phyloP scores from a whole-genome alignment of 73 alveolate genomes.

The Paramecium biaurelia region DNA sequence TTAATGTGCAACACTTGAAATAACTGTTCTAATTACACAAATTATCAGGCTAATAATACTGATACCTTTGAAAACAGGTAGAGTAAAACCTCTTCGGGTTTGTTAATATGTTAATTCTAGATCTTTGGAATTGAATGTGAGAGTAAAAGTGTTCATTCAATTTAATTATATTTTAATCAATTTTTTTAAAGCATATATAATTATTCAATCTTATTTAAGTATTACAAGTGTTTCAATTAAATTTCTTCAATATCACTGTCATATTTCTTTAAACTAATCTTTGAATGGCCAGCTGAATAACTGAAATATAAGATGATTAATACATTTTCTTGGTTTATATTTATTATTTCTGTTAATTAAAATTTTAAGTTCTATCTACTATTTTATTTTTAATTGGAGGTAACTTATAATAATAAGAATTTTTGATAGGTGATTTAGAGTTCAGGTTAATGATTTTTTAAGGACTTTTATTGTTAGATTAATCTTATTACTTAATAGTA shows the following conservation, averaged over 20 bases:
- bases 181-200: conserved; percentile 2
- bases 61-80: background rate
- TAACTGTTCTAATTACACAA: background rate
- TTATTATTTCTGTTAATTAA: background rate
- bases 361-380: background rate
- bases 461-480: background rate
- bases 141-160: background rate
- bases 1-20: background rate
- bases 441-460: background rate
- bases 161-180: background rate
- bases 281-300: background rate
- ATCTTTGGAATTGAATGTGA: background rate
- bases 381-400: background rate
- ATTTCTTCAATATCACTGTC: background rate
- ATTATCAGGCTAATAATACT: background rate
- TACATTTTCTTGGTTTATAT: background rate
- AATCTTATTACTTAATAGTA: background rate
- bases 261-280: background rate
- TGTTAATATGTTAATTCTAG: background rate
- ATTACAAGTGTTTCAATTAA: background rate
- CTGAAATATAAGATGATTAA: background rate
- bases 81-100: background rate
- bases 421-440: background rate
- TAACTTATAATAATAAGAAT: background rate
- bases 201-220: background rate